phyloP scores from a whole-genome alignment of 768 basidiomycete species.

The Boletus speciosus region DNA sequence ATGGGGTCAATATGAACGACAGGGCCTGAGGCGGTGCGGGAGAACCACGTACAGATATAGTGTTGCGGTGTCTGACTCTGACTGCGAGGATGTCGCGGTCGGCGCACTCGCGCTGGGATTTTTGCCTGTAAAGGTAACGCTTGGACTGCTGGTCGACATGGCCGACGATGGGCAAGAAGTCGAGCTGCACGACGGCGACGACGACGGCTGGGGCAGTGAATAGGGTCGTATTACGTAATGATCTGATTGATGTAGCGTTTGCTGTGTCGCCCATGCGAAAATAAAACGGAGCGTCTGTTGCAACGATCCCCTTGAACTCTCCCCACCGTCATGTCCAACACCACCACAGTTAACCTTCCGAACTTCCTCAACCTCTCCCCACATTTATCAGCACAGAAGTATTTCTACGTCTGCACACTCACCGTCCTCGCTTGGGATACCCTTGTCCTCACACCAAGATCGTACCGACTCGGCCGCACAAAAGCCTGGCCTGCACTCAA shows the following conservation, averaged over 20 bases:
- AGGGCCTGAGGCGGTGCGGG: constrained; percentile 10
- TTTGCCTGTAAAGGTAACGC: background rate
- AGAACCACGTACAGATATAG: constrained; percentile 28
- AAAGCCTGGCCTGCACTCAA: constrained; percentile 76
- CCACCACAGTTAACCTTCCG: constrained; percentile 39
- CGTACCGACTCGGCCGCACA: constrained; percentile 65
- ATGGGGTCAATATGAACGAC: background rate
- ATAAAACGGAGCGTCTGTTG: constrained; percentile 1
- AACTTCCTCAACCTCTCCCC: constrained; percentile 69
- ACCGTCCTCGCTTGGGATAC: constrained; percentile 90
- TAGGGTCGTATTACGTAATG: constrained; percentile 17
- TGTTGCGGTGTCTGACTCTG: constrained; percentile 18
- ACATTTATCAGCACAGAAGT: constrained; percentile 82
- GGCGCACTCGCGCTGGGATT: background rate
- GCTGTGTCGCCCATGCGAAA: constrained; percentile 14
- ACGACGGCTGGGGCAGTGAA: background rate
- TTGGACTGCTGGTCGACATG: constrained; percentile 13
- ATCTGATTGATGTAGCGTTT: constrained; percentile 17
- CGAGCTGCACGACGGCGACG: background rate
- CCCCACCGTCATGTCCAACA: constrained; percentile 16
- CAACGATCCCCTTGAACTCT: background rate
- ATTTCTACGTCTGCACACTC: constrained; percentile 85
- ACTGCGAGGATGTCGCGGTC: constrained; percentile 1
- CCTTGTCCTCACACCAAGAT: constrained; percentile 76
- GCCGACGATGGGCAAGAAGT: background rate